These are phyloP conservation scores for Pelagophyceae sp. DNA, from an alignment of 352 stramenopile species.

Conservation along the genomic window DNA sequence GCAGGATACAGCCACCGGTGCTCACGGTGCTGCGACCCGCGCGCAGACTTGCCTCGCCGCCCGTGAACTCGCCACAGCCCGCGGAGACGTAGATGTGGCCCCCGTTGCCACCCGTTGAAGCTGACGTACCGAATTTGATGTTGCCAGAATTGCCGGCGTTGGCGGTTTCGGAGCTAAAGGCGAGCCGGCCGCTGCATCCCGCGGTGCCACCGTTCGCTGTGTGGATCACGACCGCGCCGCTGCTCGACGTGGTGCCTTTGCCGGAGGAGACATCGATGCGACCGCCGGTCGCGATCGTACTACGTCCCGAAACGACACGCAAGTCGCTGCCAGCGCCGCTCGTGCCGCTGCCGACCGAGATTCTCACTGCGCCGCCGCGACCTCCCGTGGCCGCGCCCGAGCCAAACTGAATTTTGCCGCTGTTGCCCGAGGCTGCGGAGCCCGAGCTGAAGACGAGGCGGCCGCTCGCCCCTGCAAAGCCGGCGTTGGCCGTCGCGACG, in stretches of 20 bases:
- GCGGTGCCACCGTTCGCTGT: background rate
- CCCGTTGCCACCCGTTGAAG: background rate
- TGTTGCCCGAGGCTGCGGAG: background rate
- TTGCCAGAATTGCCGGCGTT: conserved; percentile 50
- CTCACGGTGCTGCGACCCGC: conserved; percentile 4
- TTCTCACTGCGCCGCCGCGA: conserved; percentile 51
- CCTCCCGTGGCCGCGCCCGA: conserved; percentile 43
- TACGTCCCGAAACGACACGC: background rate
- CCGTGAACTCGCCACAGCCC: background rate
- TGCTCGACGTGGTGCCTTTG: background rate
- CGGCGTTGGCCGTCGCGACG: background rate
- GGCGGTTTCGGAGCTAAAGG: conserved; percentile 45
- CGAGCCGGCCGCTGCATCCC: background rate
- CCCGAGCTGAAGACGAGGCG: conserved; percentile 9
- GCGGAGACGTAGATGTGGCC: background rate
- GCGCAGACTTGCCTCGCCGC: background rate
- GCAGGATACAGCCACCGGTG: background rate
- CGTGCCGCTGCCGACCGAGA: conserved; percentile 31
- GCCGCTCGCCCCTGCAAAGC: background rate
- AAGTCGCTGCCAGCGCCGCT: conserved; percentile 1
- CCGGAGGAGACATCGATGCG: background rate
- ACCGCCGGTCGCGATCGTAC: background rate
- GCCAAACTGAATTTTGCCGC: conserved; percentile 12
- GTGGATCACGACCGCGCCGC: background rate
- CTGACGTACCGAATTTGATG: conserved; percentile 38